Percentiles rank a stretch among this genome's conserved stretches.
phyloP scores from a whole-genome alignment of 1,139 yeast genomes.

The Citeromyces hawaiiensis region DNA sequence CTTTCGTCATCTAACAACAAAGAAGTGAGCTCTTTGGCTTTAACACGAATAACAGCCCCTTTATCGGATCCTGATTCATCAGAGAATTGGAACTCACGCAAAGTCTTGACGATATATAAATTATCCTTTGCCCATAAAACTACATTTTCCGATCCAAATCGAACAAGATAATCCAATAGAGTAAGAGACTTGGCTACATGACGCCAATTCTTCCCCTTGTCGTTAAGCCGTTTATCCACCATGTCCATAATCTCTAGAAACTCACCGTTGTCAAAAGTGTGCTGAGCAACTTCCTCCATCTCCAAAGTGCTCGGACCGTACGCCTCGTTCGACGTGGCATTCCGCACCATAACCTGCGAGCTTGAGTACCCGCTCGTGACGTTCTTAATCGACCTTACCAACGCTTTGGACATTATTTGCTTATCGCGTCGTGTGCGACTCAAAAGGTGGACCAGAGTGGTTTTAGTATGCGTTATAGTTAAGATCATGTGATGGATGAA shows the following conservation, averaged over 20 bases:
- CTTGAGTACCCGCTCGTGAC: slow-evolving; percentile 87
- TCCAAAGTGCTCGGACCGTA: slow-evolving; percentile 73
- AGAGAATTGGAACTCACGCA: slow-evolving; percentile 77
- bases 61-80: slow-evolving; percentile 79
- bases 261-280: slow-evolving; percentile 65
- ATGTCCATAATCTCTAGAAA: slow-evolving; percentile 91
- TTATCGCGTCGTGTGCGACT: neutral
- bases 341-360: slow-evolving; percentile 79
- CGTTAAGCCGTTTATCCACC: slow-evolving; percentile 86
- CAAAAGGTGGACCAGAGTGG: neutral
- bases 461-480: neutral
- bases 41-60: slow-evolving; percentile 80
- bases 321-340: slow-evolving; percentile 87
- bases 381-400: slow-evolving; percentile 81
- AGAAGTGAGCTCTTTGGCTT: slow-evolving; percentile 81
- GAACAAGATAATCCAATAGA: slow-evolving; percentile 75
- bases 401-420: slow-evolving; percentile 31
- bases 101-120: slow-evolving; percentile 76
- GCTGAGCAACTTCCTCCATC: slow-evolving; percentile 74
- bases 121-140: slow-evolving; percentile 93
- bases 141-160: slow-evolving; percentile 83
- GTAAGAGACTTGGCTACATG: slow-evolving; percentile 90
- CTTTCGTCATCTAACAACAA: slow-evolving; percentile 77
- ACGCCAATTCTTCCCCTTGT: slow-evolving; percentile 96
- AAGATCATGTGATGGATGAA: too few relatives aligned